These are phyloP conservation scores for Populus nigra DNA, from an alignment of 345 rosid genomes.

Conservation along the genomic window DNA sequence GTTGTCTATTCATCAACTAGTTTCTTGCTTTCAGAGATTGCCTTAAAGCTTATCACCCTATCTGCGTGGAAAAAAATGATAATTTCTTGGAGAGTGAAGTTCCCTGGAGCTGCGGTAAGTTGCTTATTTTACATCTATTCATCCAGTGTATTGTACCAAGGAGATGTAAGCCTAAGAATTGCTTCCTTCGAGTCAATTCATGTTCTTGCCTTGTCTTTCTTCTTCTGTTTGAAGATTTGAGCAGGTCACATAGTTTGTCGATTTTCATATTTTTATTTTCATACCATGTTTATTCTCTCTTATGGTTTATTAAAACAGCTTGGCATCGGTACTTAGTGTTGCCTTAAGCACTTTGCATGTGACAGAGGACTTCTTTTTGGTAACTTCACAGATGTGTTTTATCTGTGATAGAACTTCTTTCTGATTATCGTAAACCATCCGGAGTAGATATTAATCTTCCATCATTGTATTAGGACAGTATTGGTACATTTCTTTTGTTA, in stretches of 20 bases:
- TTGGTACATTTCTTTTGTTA: background rate
- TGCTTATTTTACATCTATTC: background rate
- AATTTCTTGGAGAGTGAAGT: conserved; percentile 30
- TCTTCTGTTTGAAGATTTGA: background rate
- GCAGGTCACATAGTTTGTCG: background rate
- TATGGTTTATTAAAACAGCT: background rate
- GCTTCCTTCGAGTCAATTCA: background rate
- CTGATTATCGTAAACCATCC: background rate
- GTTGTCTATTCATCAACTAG: background rate
- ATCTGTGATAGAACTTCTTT: background rate
- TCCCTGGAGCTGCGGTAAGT: conserved; percentile 45
- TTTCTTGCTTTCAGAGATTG: conserved; percentile 37
- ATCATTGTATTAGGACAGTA: background rate
- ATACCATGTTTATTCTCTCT: too few relatives aligned
- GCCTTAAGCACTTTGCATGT: background rate
- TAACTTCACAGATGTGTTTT: background rate
- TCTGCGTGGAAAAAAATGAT: conserved; percentile 36
- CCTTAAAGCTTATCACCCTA: conserved; percentile 45
- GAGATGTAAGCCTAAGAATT: too few relatives aligned
- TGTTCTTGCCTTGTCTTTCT: background rate
- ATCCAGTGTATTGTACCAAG: background rate
- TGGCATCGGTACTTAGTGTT: background rate
- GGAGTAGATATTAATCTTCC: background rate
- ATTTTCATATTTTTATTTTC: too few relatives aligned
- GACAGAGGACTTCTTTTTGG: background rate